phyloP scores from a whole-genome alignment of 1,284 basidiomycete species.

The Sporisorium iseilematis-ciliati region DNA sequence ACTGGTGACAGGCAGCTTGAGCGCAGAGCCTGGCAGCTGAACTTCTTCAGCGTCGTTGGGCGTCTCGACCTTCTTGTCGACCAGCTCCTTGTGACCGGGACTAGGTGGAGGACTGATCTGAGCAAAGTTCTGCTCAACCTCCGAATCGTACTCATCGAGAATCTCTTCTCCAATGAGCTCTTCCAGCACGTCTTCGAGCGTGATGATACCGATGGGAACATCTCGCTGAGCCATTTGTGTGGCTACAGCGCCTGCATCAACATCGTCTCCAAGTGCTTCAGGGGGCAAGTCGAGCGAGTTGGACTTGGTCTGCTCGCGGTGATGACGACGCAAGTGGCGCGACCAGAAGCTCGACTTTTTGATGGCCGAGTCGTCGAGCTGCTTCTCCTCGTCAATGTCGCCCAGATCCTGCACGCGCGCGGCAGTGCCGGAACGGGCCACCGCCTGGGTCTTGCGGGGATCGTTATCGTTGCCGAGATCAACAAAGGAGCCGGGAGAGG shows the following conservation, averaged over 20 bases:
- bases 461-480: slow-evolving; percentile 52
- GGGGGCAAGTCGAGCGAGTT: slow-evolving; percentile 37
- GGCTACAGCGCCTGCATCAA: slow-evolving; percentile 44
- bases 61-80: slow-evolving; percentile 36
- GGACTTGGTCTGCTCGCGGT: slow-evolving; percentile 75
- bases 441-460: slow-evolving; percentile 30
- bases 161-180: slow-evolving; percentile 70
- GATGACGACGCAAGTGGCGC: slow-evolving; percentile 76
- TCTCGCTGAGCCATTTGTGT: slow-evolving; percentile 52
- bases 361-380: slow-evolving; percentile 58
- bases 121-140: slow-evolving; percentile 62
- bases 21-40: slow-evolving; percentile 33
- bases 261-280: slow-evolving; percentile 78
- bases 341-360: slow-evolving; percentile 71
- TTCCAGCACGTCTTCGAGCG: slow-evolving; percentile 91
- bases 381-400: slow-evolving; percentile 63
- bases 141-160: slow-evolving; percentile 65
- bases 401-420: slow-evolving; percentile 47
- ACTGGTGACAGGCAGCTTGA: slow-evolving; percentile 36
- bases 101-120: slow-evolving; percentile 57
- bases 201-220: slow-evolving; percentile 87
- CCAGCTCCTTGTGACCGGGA: slow-evolving; percentile 51
- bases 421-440: slow-evolving; percentile 34
- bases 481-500: slow-evolving; percentile 62
- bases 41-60: slow-evolving; percentile 32